Base-by-base conservation (phyloP, 495 filamentous ascomycete genomes). In the Aspergillus wentii region DNA sequence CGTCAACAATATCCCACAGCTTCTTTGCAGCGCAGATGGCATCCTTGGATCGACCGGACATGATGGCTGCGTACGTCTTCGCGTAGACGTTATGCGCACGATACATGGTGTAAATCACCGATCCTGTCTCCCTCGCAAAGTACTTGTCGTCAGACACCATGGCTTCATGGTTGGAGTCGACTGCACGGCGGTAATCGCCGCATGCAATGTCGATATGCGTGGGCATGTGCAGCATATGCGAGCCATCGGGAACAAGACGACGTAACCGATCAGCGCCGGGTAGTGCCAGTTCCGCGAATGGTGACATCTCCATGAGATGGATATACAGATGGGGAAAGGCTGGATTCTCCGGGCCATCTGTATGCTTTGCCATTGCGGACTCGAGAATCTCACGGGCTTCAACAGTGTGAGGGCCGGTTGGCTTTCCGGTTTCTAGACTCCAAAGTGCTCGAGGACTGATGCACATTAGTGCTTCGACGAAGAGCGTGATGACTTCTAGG, bases 221-320 rank as follows among this genome's bases (percentile, higher is more conserved):
- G 0, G 80, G 80, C 80, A 85, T 85, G 43, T 85, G 81, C 33
- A 72, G 66, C 22, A 80, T 54, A 44, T 85, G 81, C 1, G 80
- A 80, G 0, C 74, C 62, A 38, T 83, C 78, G 0, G 81, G 80
- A 13, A 80, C 64, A 0, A 84, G 66, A 8, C 64, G 64, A 3
- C 79, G 72, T n/a, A 85, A 66, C 17, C 64, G 56, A 42, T 83
- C 74, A 0, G 78, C 77, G 14, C 0, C 64, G 63, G 5, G 56
- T 51, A 2, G 83, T 49, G 0, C 72, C 80, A 51, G 33, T 38
- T 82, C 79, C 1, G 80, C 80, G 3, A 62, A 68, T 0, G 52
- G 45, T 0, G 79, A 84, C 80, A 83, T 84, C 48, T 86, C 80
- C 57, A 82, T 79, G 3, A 81, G 65, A 48, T 86, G 82, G 26